These are phyloP conservation scores for Talaromyces sp. DNA, from an alignment of 2,329 filamentous ascomycete genomes.

Conservation along the genomic window DNA sequence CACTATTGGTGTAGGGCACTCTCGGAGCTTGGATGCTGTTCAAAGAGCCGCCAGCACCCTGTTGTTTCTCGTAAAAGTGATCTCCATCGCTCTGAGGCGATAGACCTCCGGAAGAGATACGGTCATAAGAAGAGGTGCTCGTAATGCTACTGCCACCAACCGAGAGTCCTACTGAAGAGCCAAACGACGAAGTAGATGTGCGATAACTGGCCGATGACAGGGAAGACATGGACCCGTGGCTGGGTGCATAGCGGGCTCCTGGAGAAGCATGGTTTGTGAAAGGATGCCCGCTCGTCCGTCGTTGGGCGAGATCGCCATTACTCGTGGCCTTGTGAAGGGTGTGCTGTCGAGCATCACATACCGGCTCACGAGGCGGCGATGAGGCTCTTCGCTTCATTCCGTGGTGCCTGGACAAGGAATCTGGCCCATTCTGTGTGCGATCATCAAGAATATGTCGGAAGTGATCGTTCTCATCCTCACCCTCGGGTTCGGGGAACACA, in stretches of 20 bases:
- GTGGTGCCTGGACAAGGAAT: slow-evolving; percentile 37
- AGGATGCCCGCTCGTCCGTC: slow-evolving; percentile 50
- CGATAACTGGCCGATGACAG: slow-evolving; percentile 57
- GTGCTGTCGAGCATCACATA: slow-evolving; percentile 28
- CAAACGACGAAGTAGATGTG: slow-evolving; percentile 44
- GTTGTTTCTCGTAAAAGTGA: slow-evolving; percentile 45
- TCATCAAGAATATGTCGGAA: slow-evolving; percentile 36
- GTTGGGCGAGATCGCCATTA: slow-evolving; percentile 50
- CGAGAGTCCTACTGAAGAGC: slow-evolving; percentile 50
- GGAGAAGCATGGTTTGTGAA: slow-evolving; percentile 52
- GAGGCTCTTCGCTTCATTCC: slow-evolving; percentile 62
- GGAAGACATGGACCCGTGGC: slow-evolving; percentile 61
- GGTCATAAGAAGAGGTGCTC: slow-evolving; percentile 58
- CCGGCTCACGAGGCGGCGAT: slow-evolving; percentile 55
- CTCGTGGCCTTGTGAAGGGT: slow-evolving; percentile 30
- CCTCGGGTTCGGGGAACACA: slow-evolving; percentile 47
- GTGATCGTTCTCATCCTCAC: slow-evolving; percentile 35
- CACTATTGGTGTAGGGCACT: slow-evolving; percentile 25
- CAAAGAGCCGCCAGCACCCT: slow-evolving; percentile 44
- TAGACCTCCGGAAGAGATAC: slow-evolving; percentile 55
- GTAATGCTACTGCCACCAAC: slow-evolving; percentile 59
- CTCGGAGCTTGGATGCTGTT: slow-evolving; percentile 24
- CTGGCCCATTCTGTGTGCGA: slow-evolving; percentile 31
- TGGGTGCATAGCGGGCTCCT: slow-evolving; percentile 50
- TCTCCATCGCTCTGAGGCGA: slow-evolving; percentile 56